A percentile compares a stretch with the other conserved stretches of the same genome.
Evolutionary conservation across 176 grass and related monocot genomes (phyloP).

Genomic region (Puya raimondii): DNA sequence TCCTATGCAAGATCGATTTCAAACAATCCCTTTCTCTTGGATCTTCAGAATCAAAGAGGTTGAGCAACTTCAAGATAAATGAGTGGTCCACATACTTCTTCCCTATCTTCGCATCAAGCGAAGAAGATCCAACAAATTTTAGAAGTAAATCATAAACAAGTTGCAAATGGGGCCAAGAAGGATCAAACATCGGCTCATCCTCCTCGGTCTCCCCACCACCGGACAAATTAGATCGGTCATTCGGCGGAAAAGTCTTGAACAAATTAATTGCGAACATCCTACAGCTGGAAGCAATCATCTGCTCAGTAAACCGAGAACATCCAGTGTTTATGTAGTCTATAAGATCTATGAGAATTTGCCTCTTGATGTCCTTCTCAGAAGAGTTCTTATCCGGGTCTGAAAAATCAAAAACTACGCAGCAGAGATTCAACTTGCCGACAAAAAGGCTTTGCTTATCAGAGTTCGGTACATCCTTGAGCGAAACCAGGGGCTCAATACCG

Average conservation of each 20-base stretch:
- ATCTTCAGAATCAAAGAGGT: conserved; percentile 85
- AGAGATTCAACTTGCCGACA: conserved; percentile 59
- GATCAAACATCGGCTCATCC: conserved; percentile 80
- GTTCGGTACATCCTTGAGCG: conserved; percentile 59
- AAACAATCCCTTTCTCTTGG: conserved; percentile 77
- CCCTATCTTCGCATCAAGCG: conserved; percentile 73
- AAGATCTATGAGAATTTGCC: conserved; percentile 70
- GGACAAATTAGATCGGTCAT: conserved; percentile 42
- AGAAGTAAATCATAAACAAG: conserved; percentile 82
- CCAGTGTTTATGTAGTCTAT: conserved; percentile 45
- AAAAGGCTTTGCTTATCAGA: conserved; percentile 58
- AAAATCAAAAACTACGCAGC: conserved; percentile 57
- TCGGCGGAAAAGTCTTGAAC: conserved; percentile 43
- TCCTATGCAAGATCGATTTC: conserved; percentile 80
- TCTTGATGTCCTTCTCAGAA: conserved; percentile 71
- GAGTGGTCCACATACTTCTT: conserved; percentile 75
- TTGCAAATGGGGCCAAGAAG: conserved; percentile 68
- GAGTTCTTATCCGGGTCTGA: conserved; percentile 49
- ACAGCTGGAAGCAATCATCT: conserved; percentile 60
- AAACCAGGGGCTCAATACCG: no score
- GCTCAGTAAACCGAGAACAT: conserved; percentile 52
- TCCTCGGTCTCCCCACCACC: conserved; percentile 63
- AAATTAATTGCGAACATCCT: conserved; percentile 57
- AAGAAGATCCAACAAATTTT: conserved; percentile 69
- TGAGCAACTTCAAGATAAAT: conserved; percentile 64